Base-by-base conservation (phyloP, 2,329 filamentous ascomycete genomes). In the Phaeosphaeriaceae sp. region DNA sequence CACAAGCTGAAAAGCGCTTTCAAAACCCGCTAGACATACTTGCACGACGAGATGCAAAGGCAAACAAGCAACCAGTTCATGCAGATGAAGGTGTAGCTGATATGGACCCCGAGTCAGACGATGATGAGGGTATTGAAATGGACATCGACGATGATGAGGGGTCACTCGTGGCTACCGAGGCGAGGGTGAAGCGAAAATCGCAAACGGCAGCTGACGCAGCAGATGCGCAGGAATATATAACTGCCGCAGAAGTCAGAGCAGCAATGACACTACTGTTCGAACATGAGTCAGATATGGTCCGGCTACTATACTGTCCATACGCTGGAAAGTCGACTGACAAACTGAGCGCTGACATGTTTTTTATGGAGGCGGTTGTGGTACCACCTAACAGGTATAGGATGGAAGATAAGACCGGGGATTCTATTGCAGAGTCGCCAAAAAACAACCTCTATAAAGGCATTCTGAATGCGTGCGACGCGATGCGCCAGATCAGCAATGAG, bases 351-450 rank as follows among this genome's bases (percentile, higher is more conserved):
- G 89, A 96, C 60, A 96, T 97, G 87, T 97, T 99, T 76, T 99
- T 99, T 76, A 80, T 97, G 48, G 87, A 89, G 48, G 87, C 86
- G 29, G 79, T 99, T 43, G 79, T 97, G 12, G 91, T 99, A 0
- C 92, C 95, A 2, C 94, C 94, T 2, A 99, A 96, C 71, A 88
- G 87, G 63, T 99, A 88, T 72, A 87, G 94, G 33, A 92, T 94
- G 11, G 91, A 95, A 70, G 90, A 92, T 8, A 83, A 86, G 51
- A 92, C 90, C 23, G 90, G 91, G 29, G 86, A 88, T 35, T 86
- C 92, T 46, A 89, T 97, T 56, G 85, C 91, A 20, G 94, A 99
- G 72, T 88, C 90, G 3, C 86, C 92, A 62, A 90, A 96, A 71
- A 99, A 99, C 73, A 84, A 82, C 0, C 83, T 93, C 0, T 96